These are phyloP conservation scores for Plectosphaerella plurivora DNA, from an alignment of 2,329 filamentous ascomycete species.

Conservation along the genomic window DNA sequence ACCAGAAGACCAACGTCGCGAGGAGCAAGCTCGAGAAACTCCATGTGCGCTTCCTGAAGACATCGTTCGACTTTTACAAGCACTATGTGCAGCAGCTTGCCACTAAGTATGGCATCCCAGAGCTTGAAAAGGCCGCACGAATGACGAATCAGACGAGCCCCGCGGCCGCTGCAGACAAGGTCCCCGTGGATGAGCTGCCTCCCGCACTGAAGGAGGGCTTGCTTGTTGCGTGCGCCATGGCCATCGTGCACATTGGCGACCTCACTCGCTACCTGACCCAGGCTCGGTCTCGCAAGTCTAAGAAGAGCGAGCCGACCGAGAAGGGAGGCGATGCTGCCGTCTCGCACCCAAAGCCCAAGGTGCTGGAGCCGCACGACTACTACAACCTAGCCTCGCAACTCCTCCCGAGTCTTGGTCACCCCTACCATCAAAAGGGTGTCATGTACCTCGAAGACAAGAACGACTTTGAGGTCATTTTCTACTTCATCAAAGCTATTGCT, in stretches of 20 bases:
- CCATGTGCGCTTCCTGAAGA: constrained; percentile 82
- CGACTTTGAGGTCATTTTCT: constrained; percentile 81
- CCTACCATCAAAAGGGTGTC: constrained; percentile 88
- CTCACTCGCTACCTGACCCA: constrained; percentile 81
- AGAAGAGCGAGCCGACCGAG: background rate
- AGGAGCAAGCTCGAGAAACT: constrained; percentile 76
- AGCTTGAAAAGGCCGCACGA: constrained; percentile 39
- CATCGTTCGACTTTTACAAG: constrained; percentile 83
- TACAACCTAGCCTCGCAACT: constrained; percentile 79
- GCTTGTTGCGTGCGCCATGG: constrained; percentile 72
- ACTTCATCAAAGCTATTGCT: constrained; percentile 79
- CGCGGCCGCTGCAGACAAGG: constrained; percentile 22
- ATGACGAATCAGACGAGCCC: constrained; percentile 29
- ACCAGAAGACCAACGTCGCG: constrained; percentile 50
- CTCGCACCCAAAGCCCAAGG: background rate
- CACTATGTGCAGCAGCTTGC: constrained; percentile 77
- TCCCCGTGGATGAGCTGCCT: constrained; percentile 38
- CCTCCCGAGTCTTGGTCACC: constrained; percentile 71
- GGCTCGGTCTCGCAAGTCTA: constrained; percentile 53
- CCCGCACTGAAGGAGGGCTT: constrained; percentile 53
- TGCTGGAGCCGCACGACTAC: constrained; percentile 46
- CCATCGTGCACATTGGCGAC: constrained; percentile 83
- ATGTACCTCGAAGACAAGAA: constrained; percentile 74
- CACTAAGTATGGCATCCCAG: constrained; percentile 49
- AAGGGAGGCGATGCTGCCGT: background rate